Evolutionary conservation across 148 eudicot species (phyloP).

Genomic region (Rhododendron molle): DNA sequence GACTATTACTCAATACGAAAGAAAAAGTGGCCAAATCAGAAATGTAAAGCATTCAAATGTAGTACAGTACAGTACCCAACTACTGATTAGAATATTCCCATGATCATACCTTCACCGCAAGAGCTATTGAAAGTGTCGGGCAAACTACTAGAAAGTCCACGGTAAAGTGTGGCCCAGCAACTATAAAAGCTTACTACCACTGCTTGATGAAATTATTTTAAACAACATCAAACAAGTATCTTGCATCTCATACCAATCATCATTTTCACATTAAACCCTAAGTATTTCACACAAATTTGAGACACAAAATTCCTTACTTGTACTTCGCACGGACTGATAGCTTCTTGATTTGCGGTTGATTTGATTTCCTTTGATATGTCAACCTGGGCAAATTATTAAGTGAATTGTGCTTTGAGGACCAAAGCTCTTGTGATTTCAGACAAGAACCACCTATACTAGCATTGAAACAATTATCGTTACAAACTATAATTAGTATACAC

Average conservation of each 20-base stretch:
- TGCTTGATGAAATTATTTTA: background rate
- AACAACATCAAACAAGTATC: background rate
- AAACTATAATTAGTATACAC: background rate
- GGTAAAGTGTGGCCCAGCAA: background rate
- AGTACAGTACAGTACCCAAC: background rate
- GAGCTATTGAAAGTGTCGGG: background rate
- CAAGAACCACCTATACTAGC: constrained; percentile 36
- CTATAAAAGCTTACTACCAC: background rate
- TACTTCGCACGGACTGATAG: constrained; percentile 41
- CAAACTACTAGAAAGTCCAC: background rate
- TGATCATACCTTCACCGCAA: background rate
- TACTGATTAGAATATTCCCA: background rate
- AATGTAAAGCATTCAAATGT: background rate
- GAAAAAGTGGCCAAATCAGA: background rate
- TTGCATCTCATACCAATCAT: background rate
- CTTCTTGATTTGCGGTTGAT: constrained; percentile 17
- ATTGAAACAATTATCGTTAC: background rate
- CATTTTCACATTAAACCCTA: background rate
- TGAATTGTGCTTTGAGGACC: constrained; percentile 24
- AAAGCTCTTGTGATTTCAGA: constrained; percentile 32
- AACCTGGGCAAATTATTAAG: constrained; percentile 21
- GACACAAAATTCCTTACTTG: constrained; percentile 30
- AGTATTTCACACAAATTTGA: background rate
- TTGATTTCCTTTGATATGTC: constrained; percentile 30
- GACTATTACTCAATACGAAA: background rate